Percentiles rank a stretch among this genome's conserved stretches.
Evolutionary conservation across 768 basidiomycete genomes (phyloP).

Genomic region (Kwoniella botswanensis): DNA sequence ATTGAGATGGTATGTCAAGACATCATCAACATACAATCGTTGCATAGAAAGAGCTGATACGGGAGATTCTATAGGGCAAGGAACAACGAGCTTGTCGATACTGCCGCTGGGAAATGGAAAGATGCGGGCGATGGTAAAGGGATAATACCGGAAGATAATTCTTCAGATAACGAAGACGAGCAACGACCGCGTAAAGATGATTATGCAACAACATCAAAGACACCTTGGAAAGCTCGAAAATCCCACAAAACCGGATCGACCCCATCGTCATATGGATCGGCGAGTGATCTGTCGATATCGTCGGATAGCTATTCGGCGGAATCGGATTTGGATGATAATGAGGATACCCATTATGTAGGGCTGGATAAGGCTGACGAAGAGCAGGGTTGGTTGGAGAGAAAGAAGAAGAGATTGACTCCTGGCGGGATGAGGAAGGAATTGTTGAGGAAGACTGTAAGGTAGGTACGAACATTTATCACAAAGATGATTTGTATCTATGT

Average conservation of each 20-base stretch:
- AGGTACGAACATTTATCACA: not conserved
- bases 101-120: slow-evolving; percentile 68
- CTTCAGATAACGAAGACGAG: slow-evolving; percentile 14
- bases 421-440: slow-evolving; percentile 65
- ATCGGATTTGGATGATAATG: slow-evolving; percentile 47
- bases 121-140: slow-evolving; percentile 67
- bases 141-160: slow-evolving; percentile 37
- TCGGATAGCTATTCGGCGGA: slow-evolving; percentile 44
- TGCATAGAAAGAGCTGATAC: slow-evolving; percentile 24
- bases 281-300: slow-evolving; percentile 4
- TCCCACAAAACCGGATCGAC: not conserved
- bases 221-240: slow-evolving; percentile 3
- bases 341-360: slow-evolving; percentile 51
- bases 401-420: slow-evolving; percentile 63
- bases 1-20: slow-evolving; percentile 39
- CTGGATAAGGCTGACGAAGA: slow-evolving; percentile 31
- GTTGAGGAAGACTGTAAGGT: slow-evolving; percentile 65
- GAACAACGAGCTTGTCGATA: slow-evolving; percentile 66
- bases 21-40: not conserved
- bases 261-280: not conserved
- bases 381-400: slow-evolving; percentile 56
- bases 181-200: not conserved
- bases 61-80: slow-evolving; percentile 58
- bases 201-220: slow-evolving; percentile 15
- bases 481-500: not conserved